These are phyloP conservation scores for Aspergillus niger DNA, from an alignment of 2,329 filamentous ascomycete species.

Conservation along the genomic window DNA sequence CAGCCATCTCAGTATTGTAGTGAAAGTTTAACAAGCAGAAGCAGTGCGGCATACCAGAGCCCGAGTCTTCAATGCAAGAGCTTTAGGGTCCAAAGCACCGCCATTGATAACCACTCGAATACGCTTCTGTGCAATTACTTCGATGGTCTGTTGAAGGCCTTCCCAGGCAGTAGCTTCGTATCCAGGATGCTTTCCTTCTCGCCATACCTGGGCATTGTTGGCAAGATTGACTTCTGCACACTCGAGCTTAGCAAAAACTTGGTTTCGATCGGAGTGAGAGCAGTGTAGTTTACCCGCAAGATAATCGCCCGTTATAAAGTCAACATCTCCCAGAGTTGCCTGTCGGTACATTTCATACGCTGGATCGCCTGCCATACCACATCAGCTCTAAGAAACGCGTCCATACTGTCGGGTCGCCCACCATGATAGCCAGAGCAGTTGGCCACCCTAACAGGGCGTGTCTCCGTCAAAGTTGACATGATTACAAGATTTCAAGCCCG, in stretches of 20 bases:
- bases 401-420: neutral
- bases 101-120: constrained; percentile 62
- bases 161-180: constrained; percentile 54
- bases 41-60: constrained; percentile 35
- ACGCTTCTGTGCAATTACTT: constrained; percentile 49
- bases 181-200: constrained; percentile 44
- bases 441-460: constrained; percentile 34
- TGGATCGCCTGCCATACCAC: constrained; percentile 30
- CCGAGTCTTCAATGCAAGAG: constrained; percentile 50
- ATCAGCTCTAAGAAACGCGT: neutral
- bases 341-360: constrained; percentile 42
- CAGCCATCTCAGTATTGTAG: neutral
- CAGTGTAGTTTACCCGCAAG: constrained; percentile 42
- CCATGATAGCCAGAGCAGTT: constrained; percentile 39
- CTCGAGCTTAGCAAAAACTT: constrained; percentile 17
- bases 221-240: constrained; percentile 48
- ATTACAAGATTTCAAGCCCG: neutral
- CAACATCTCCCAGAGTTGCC: constrained; percentile 41
- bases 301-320: constrained; percentile 59
- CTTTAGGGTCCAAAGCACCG: constrained; percentile 57
- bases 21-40: neutral
- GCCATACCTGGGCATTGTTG: constrained; percentile 47
- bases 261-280: too few species aligned
- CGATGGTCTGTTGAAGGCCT: constrained; percentile 49
- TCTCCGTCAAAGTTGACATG: neutral